These are phyloP conservation scores for Yamadazyma aaseri DNA, from an alignment of 1,139 yeast genomes.

Conservation along the genomic window DNA sequence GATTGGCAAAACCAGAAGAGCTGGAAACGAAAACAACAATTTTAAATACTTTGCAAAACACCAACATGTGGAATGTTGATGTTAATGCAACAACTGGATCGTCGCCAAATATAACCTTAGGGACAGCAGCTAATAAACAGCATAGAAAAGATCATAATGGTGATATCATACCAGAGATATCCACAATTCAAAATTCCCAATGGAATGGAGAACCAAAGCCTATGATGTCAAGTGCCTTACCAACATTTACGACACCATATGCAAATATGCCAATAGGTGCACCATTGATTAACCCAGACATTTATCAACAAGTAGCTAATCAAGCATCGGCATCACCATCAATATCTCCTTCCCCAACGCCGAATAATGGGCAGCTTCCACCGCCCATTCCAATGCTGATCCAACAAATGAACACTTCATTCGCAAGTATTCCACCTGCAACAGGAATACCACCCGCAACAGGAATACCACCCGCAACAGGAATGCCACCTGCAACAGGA, in stretches of 20 bases:
- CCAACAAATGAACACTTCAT: too few relatives aligned
- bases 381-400: too few relatives aligned
- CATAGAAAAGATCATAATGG: too few relatives aligned
- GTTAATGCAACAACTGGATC: constrained; percentile 7
- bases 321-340: not conserved
- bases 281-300: not conserved
- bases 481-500: not conserved
- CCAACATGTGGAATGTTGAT: constrained; percentile 6
- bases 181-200: too few relatives aligned
- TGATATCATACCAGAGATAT: too few relatives aligned
- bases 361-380: too few relatives aligned
- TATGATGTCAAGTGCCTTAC: too few relatives aligned
- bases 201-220: too few relatives aligned
- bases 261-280: too few relatives aligned
- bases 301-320: not conserved
- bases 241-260: too few relatives aligned
- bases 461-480: not conserved
- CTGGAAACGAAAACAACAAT: not conserved
- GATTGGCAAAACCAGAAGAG: not conserved
- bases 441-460: not conserved
- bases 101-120: not conserved
- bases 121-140: not conserved
- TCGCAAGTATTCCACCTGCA: constrained; percentile 2
- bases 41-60: too few relatives aligned
- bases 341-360: constrained; percentile 3